Evolutionary conservation across 129 eudicot species (phyloP).

Genomic region (Artemisia tridentata): DNA sequence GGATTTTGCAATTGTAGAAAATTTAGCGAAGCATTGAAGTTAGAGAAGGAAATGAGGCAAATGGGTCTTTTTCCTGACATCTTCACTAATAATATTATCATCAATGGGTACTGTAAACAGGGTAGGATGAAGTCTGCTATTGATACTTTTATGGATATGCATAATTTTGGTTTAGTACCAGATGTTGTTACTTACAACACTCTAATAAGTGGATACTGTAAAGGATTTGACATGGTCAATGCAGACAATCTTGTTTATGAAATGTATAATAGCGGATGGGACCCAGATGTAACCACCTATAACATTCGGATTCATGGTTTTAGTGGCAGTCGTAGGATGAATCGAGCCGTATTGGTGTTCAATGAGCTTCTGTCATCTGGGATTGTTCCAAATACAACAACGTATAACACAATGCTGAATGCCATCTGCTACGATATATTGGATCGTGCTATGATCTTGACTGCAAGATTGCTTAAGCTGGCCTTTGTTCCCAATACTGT

Average conservation of each 20-base stretch:
- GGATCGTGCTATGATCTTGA: slow-evolving; percentile 77
- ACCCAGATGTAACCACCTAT: slow-evolving; percentile 77
- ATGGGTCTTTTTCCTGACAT: slow-evolving; percentile 73
- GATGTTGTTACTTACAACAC: slow-evolving; percentile 89
- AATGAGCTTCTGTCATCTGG: slow-evolving; percentile 81
- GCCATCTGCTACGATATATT: slow-evolving; percentile 69
- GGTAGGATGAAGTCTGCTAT: slow-evolving; percentile 84
- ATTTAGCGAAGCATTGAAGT: slow-evolving; percentile 56
- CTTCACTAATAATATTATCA: slow-evolving; percentile 65
- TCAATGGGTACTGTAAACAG: slow-evolving; percentile 75
- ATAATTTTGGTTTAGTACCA: slow-evolving; percentile 45
- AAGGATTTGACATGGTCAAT: slow-evolving; percentile 63
- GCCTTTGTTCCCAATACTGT: slow-evolving; percentile 87
- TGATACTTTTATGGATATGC: slow-evolving; percentile 40
- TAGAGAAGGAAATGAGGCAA: slow-evolving; percentile 74
- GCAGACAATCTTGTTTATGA: slow-evolving; percentile 55
- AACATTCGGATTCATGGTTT: slow-evolving; percentile 78
- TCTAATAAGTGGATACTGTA: slow-evolving; percentile 76
- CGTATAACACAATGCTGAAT: slow-evolving; percentile 85
- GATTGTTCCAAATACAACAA: slow-evolving; percentile 68
- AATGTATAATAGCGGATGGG: slow-evolving; percentile 67
- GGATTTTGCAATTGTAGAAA: slow-evolving; percentile 61
- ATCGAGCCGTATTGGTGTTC: slow-evolving; percentile 61
- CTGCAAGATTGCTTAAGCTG: slow-evolving; percentile 83
- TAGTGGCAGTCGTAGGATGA: slow-evolving; percentile 50